Conservation (phyloP, 306 rosid species). For the Sicyos edulis region DNA sequence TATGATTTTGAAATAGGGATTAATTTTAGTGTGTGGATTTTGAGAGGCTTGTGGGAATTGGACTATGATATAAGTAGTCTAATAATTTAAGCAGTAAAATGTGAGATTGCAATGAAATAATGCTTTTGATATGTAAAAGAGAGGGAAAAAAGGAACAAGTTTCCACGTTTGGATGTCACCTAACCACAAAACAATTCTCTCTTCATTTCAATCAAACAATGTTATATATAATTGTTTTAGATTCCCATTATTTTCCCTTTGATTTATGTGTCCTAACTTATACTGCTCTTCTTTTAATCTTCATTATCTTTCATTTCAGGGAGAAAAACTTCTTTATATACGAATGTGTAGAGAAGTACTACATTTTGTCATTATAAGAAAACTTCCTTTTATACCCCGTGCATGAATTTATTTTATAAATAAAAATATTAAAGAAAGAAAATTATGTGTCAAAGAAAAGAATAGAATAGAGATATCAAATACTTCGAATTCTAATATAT, state of each 20-base stretch:
- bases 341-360: no score
- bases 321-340: no score
- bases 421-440: no score
- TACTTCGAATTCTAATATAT: no score
- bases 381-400: no score
- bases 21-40: background rate
- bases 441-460: no score
- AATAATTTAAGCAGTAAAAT: constrained; percentile 5
- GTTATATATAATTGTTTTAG: background rate
- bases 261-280: no score
- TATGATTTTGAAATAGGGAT: background rate
- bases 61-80: background rate
- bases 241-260: no score
- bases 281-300: background rate
- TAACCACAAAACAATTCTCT: constrained; percentile 15
- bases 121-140: background rate
- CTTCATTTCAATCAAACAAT: constrained; percentile 19
- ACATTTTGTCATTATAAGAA: no score
- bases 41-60: background rate
- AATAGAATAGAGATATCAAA: no score
- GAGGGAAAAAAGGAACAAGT: background rate
- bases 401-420: no score
- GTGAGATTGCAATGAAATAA: constrained; percentile 7
- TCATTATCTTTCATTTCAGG: background rate
- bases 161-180: constrained; percentile 23